Evolutionary conservation across 108 stramenopile species (phyloP).

Genomic region (Nitzschia sp.): DNA sequence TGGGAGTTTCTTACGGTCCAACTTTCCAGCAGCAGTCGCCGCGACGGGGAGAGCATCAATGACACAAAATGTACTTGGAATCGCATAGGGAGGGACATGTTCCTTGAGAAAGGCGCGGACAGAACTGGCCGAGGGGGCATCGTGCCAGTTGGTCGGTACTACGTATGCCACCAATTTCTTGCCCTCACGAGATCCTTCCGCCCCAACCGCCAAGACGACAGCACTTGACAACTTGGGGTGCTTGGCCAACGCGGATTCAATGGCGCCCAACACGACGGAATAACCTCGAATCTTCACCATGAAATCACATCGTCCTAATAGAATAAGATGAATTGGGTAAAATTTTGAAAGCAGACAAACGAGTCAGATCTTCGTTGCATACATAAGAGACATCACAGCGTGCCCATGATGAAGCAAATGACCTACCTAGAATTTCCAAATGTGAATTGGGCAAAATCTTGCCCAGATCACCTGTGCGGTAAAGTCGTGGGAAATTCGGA

Average conservation of each 20-base stretch:
- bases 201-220: constrained; percentile 72
- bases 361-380: no score
- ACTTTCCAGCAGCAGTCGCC: constrained; percentile 57
- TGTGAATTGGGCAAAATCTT: constrained; percentile 62
- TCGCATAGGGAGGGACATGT: constrained; percentile 65
- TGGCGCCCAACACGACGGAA: constrained; percentile 72
- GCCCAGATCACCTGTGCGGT: constrained; percentile 74
- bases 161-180: constrained; percentile 82
- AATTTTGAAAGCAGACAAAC: no score
- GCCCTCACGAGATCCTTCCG: constrained; percentile 66
- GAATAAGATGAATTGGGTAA: no score
- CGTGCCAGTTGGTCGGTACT: constrained; percentile 44
- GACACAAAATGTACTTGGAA: constrained; percentile 56
- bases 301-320: constrained; percentile 79
- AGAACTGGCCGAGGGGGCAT: constrained; percentile 47
- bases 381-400: no score
- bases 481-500: constrained; percentile 34
- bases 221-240: constrained; percentile 55
- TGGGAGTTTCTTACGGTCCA: constrained; percentile 61
- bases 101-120: constrained; percentile 53
- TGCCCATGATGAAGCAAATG: no score
- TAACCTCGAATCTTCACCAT: constrained; percentile 90
- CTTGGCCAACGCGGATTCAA: constrained; percentile 56
- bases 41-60: constrained; percentile 74
- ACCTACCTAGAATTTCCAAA: constrained; percentile 76